phyloP scores from a whole-genome alignment of 768 basidiomycete genomes.

The Kwoniella bestiolae region DNA sequence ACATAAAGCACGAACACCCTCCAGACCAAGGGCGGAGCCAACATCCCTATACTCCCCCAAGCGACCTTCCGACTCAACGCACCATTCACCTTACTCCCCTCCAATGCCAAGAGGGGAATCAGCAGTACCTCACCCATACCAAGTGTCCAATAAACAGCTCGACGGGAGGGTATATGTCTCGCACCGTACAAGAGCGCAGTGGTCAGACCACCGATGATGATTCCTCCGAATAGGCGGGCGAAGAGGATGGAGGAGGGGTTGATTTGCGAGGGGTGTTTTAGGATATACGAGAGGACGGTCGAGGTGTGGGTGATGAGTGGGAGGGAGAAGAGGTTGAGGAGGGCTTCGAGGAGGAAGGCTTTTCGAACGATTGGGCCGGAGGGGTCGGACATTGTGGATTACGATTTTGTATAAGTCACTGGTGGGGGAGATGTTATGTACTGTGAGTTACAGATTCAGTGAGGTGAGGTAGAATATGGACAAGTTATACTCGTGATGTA shows the following conservation, averaged over 20 bases:
- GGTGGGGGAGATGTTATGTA: background rate
- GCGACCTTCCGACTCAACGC: constrained; percentile 20
- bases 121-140: constrained; percentile 35
- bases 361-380: constrained; percentile 33
- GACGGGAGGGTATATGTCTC: constrained; percentile 23
- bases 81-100: constrained; percentile 25
- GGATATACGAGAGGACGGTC: constrained; percentile 32
- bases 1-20: constrained; percentile 33
- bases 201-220: constrained; percentile 39
- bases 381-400: background rate
- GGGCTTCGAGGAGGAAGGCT: constrained; percentile 45
- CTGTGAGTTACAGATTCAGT: background rate
- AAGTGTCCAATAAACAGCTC: constrained; percentile 26
- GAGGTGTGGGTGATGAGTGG: constrained; percentile 43
- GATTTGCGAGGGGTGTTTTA: constrained; percentile 31
- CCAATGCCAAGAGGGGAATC: constrained; percentile 32
- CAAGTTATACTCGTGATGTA: background rate
- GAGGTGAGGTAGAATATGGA: background rate
- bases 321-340: constrained; percentile 38
- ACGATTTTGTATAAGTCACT: background rate
- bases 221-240: constrained; percentile 34
- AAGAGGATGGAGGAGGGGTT: constrained; percentile 38
- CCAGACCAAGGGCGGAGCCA: constrained; percentile 34
- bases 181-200: constrained; percentile 26
- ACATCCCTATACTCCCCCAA: constrained; percentile 17